Evolutionary conservation across 192 early-diverging fungal genomes (phyloP), one percentile per base, ranked within the genome.

Genomic region (Coemansia sp.): DNA sequence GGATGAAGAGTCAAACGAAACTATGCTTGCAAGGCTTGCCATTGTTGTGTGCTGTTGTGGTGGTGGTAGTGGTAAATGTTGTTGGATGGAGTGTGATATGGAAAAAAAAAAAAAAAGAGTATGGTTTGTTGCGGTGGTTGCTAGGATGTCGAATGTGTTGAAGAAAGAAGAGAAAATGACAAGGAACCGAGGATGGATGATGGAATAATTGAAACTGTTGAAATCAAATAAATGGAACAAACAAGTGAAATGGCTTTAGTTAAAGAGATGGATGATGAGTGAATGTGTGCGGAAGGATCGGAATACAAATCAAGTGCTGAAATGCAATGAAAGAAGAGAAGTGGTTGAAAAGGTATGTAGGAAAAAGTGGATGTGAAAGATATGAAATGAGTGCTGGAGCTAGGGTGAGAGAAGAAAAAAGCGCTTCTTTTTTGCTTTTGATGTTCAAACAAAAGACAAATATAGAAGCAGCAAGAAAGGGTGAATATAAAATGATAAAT

Each of bases 11-110:
- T 73, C 67, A 41, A 66, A 65, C 9, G 72, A 72, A 57, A 81
- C 52, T n/a, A 81, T 74, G 78, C 73, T 81, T 26, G 78, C 74
- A 41, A 81, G 76, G 71, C 78, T 81, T 40, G 78, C 62, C 78
- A 81, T 81, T 45, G 55, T 46, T 54, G 22, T 60, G 41, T 66
- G 47, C 60, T 32, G 32, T 32, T 32, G 32, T 32, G 32, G 32
- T 32, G 32, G 32, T 32, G 32, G 39, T 61, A 41, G 37, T 39
- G 59, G 61, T 56, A 36, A 40, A 15, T 51, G 60, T 65, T 49
- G 41, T 36, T 61, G 58, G 60, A 61, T 67, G 61, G 56, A 59
- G 40, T 39, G 42, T 8, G 62, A 49, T 15, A 2, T 12, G 22
- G 51, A 26, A 10, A 26, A 26, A 54, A 26, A 10, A 26, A 26